Evolutionary conservation across 495 filamentous ascomycete species (phyloP).

Genomic region (Staphylotrichum tortipilum): DNA sequence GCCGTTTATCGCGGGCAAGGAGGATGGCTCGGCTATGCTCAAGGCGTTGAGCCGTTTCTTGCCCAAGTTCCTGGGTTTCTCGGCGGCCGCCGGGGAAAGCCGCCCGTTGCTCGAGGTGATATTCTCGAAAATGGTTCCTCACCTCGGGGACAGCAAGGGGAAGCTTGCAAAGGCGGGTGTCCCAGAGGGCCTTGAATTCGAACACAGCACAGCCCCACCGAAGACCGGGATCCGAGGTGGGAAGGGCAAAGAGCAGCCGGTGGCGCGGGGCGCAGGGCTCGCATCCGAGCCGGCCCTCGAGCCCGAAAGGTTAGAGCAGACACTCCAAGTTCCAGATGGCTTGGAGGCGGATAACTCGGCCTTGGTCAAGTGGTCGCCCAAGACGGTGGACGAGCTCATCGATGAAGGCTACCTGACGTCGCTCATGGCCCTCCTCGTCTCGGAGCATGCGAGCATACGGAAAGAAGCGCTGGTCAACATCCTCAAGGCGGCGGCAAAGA

Average conservation of each 20-base stretch:
- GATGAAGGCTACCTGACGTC: conserved; percentile 61
- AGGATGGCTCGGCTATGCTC: conserved; percentile 30
- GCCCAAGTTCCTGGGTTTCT: conserved; percentile 45
- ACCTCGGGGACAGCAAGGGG: conserved; percentile 14
- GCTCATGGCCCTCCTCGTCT: conserved; percentile 66
- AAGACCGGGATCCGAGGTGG: too few relatives aligned
- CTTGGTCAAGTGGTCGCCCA: conserved; percentile 59
- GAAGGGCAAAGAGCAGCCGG: not conserved
- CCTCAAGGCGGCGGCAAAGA: conserved; percentile 52
- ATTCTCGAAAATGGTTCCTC: conserved; percentile 22
- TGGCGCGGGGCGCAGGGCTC: too few relatives aligned
- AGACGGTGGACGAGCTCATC: conserved; percentile 63
- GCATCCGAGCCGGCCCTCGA: conserved; percentile 7
- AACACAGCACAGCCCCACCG: conserved; percentile 11
- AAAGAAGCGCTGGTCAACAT: conserved; percentile 64
- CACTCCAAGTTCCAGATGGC: conserved; percentile 26
- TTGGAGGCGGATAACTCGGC: conserved; percentile 48
- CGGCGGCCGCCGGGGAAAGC: conserved; percentile 30
- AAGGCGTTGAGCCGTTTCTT: conserved; percentile 47
- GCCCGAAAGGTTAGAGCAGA: conserved; percentile 21
- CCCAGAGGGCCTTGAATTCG: conserved; percentile 5
- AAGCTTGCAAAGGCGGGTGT: conserved; percentile 14
- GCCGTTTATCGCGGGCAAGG: conserved; percentile 52
- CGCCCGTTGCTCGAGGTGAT: conserved; percentile 31
- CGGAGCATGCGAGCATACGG: conserved; percentile 61